phyloP scores from a whole-genome alignment of 441 rosid genomes.

The Corymbia citriodora region DNA sequence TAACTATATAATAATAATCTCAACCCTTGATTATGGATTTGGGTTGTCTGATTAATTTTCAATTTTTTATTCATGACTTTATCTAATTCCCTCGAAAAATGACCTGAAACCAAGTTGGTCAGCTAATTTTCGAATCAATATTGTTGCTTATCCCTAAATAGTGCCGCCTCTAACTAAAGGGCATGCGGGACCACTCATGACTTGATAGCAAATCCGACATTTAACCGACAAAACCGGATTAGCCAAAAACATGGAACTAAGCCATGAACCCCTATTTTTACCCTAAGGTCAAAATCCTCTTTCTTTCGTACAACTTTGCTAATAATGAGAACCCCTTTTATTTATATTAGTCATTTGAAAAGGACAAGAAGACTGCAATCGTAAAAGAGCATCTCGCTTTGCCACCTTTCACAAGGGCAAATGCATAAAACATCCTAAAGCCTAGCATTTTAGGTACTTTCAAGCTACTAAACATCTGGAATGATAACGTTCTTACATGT shows the following conservation, averaged over 20 bases:
- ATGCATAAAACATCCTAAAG: not conserved
- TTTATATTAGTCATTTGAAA: not conserved
- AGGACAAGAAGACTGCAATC: not conserved
- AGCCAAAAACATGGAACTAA: not conserved
- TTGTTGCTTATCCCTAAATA: not conserved
- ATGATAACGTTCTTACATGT: rapidly evolving
- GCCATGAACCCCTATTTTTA: not conserved
- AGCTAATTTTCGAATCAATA: rapidly evolving
- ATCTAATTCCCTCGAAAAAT: not conserved
- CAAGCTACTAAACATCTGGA: rapidly evolving
- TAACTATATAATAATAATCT: not conserved
- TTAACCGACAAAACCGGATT: not conserved
- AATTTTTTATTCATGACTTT: not conserved
- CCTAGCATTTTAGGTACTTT: not conserved
- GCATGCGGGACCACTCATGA: not conserved
- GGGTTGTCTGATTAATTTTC: not conserved
- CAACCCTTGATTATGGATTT: rapidly evolving
- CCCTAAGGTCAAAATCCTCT: not conserved
- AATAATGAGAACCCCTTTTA: not conserved
- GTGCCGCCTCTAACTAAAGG: not conserved
- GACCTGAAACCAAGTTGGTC: rapidly evolving
- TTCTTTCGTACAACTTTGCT: not conserved
- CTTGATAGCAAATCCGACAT: not conserved
- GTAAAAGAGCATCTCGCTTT: not conserved
- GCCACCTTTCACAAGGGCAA: not conserved